Base-by-base conservation (phyloP, 179 eudicot species). In the Sideroxylon spinosum region DNA sequence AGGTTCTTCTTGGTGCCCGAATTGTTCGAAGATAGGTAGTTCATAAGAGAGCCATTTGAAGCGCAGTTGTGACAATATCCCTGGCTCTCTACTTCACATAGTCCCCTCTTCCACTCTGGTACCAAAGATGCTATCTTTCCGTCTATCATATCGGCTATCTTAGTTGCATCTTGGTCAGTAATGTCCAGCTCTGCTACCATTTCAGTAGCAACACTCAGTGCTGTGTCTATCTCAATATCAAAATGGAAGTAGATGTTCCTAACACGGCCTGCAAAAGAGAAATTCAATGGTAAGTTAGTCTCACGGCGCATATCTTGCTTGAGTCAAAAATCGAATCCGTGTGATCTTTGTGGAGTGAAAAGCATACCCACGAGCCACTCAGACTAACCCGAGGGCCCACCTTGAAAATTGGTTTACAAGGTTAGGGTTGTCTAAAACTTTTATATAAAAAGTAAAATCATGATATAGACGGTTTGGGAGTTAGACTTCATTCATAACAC, bases 101-200 rank as follows among this genome's bases (percentile, higher is more conserved):
- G 78, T 6, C 87, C 90, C 22, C 63, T 28, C 48, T 82, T 84
- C 97, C 97, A 93, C 23, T 82, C 88, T 10, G 97, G 97, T 0
- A 93, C 89, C 80, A 90, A 82, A 59, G 84, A 86, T 9, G 88
- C 79, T 28, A 93, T 86, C 55, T 91, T 92, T 20, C 82, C 81
- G 29, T 93, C 90, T 44, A 93, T 93, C 96, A 91, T 93, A 71
- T 87, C 91, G 9, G 97, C 93, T 76, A 93, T 93, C 73, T 81
- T 88, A 26, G 84, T 86, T 70, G 90, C 96, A 55, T 91, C 94
- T 80, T 85, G 91, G 79, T 90, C 93, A 2, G 88, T 88, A 19
- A 93, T 86, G 70, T 91, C 97, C 73, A 93, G 86, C 67, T 93
- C 97, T 6, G 87, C 87, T 50, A 91, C 90, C 97, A 93, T 93